Conservation (phyloP, 352 stramenopile genomes). For the Globisporangium takayamanum region DNA sequence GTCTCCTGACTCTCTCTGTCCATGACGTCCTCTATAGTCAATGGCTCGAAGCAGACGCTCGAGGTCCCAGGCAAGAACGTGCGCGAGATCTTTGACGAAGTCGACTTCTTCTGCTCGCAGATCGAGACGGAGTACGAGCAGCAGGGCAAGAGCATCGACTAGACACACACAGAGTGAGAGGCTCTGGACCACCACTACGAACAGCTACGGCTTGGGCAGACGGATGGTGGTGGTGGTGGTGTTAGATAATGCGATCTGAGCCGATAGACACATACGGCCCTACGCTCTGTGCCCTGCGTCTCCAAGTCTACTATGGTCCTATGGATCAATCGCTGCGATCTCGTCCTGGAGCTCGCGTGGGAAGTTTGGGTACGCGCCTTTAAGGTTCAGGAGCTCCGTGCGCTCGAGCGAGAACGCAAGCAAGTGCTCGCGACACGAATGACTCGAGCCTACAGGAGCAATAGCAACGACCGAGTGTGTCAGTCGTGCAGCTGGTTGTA, state of each 20-base stretch:
- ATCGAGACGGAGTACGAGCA: conserved; percentile 85
- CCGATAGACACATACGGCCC: neutral
- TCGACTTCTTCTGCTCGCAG: conserved; percentile 81
- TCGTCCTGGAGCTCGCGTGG: conserved; percentile 37
- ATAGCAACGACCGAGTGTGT: neutral
- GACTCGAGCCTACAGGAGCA: conserved; percentile 36
- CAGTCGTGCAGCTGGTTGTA: neutral
- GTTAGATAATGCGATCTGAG: neutral
- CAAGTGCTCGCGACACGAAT: conserved; percentile 41
- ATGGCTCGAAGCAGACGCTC: conserved; percentile 65
- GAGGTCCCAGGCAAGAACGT: conserved; percentile 71
- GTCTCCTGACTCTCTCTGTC: neutral
- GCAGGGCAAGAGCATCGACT: conserved; percentile 79
- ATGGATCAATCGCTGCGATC: conserved; percentile 45
- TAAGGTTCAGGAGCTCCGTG: conserved; percentile 32
- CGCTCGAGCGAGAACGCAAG: conserved; percentile 48
- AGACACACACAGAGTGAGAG: conserved; percentile 16
- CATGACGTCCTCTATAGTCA: conserved; percentile 33
- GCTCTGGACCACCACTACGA: too few relatives aligned
- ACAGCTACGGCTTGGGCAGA: too few relatives aligned
- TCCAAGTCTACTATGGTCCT: conserved; percentile 15
- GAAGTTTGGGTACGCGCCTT: conserved; percentile 29
- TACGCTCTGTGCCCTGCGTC: neutral
- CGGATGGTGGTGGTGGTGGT: neutral
- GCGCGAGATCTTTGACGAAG: conserved; percentile 77